Evolutionary conservation across 106 monocot species (phyloP).

Genomic region (Dendrobium nobile): DNA sequence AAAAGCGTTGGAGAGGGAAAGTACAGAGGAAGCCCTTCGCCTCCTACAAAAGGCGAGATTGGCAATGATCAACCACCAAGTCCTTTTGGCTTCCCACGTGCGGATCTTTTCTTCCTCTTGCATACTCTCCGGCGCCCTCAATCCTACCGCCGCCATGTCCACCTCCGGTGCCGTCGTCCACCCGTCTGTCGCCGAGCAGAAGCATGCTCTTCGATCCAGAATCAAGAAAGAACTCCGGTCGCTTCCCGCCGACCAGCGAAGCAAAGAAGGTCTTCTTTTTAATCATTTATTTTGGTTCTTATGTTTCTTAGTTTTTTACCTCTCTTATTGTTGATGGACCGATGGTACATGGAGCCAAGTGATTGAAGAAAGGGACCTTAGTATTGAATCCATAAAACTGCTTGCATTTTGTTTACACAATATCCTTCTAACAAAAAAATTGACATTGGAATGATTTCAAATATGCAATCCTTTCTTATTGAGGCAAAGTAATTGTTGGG

Average conservation of each 20-base stretch:
- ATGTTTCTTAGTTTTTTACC: neutral
- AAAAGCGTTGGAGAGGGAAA: no score
- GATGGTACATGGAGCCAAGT: neutral
- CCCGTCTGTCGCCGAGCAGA: constrained; percentile 5
- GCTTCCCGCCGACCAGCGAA: neutral
- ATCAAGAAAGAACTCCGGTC: constrained; percentile 3
- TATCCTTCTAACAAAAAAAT: neutral
- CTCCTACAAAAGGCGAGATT: constrained; percentile 3
- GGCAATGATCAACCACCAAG: neutral
- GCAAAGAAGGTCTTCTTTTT: neutral
- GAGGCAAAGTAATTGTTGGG: neutral
- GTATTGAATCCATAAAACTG: neutral
- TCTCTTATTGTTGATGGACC: neutral
- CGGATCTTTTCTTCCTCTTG: neutral
- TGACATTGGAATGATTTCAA: neutral
- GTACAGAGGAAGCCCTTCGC: neutral
- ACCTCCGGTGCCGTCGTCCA: neutral
- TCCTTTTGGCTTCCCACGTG: neutral
- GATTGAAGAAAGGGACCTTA: neutral
- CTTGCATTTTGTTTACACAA: neutral
- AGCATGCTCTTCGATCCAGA: constrained; percentile 8
- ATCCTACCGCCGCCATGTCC: neutral
- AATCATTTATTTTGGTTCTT: neutral
- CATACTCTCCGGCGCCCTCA: neutral
- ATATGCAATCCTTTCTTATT: neutral